Conservation (phyloP, 1,284 basidiomycete species). For the Fomitopsis palustris region DNA sequence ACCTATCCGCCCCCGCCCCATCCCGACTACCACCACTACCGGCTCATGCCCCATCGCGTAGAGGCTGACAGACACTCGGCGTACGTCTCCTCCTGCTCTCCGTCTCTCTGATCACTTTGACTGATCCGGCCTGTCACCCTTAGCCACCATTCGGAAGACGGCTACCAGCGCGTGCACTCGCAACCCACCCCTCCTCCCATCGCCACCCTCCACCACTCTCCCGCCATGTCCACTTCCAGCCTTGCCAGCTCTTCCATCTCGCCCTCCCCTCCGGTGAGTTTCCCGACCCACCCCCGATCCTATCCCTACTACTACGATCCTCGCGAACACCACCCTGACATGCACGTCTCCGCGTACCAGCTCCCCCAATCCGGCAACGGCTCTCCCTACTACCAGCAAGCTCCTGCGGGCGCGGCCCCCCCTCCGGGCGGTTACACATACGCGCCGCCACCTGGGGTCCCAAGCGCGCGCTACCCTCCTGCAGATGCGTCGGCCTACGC, state of each 20-base stretch:
- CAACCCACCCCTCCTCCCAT: slow-evolving; percentile 54
- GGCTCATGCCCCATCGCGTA: slow-evolving; percentile 1
- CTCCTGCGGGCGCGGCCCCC: slow-evolving; percentile 20
- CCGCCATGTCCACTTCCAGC: slow-evolving; percentile 56
- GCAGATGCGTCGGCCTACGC: slow-evolving; percentile 18
- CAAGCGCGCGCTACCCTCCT: slow-evolving; percentile 28
- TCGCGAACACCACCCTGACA: slow-evolving; percentile 6
- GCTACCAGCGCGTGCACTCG: slow-evolving; percentile 38
- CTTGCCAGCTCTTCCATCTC: slow-evolving; percentile 56
- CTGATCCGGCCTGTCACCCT: neutral
- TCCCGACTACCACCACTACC: neutral
- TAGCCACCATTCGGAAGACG: slow-evolving; percentile 40
- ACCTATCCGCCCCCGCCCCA: neutral
- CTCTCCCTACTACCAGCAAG: slow-evolving; percentile 33
- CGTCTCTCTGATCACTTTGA: neutral
- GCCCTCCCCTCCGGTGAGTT: slow-evolving; percentile 37
- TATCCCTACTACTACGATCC: slow-evolving; percentile 27
- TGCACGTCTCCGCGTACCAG: slow-evolving; percentile 6
- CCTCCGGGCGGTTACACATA: slow-evolving; percentile 21
- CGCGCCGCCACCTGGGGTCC: slow-evolving; percentile 29
- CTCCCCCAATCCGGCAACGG: slow-evolving; percentile 24
- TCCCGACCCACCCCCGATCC: slow-evolving; percentile 15
- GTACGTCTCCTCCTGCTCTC: neutral
- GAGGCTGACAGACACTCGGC: slow-evolving; percentile 1
- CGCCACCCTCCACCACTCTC: slow-evolving; percentile 54